Evolutionary conservation across 2,329 filamentous ascomycete species (phyloP), one percentile per base, ranked within the genome.

Genomic region (Zymoseptoria crescenta): DNA sequence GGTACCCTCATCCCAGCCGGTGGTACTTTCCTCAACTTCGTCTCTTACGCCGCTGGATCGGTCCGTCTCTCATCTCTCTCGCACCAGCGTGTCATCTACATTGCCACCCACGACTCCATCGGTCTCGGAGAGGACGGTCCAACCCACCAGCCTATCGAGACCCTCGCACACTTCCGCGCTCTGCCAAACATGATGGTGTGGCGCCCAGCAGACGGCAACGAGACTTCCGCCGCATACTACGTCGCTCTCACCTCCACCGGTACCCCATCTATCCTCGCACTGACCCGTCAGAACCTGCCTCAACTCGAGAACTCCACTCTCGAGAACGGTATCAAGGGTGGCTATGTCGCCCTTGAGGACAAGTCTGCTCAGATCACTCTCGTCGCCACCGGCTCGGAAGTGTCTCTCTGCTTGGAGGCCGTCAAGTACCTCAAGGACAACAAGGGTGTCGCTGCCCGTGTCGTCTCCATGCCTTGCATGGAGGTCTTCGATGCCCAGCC

Each of bases 171-270:
- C 81, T 97, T 97, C 91, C 93, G 94, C 76, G 94, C 94, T 66
- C 85, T 97, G 69, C 94, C 94, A 74, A 99, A 99, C 87, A 89
- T 88, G 83, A 96, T 97, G 90, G 93, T 97, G 72, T 97, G 94
- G 94, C 92, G 94, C 74, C 94, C 94, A 68, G 93, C 94, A 71
- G 94, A 97, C 73, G 93, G 93, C 73, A 97, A 97, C 82, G 94
- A 99, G 88, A 94, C 89, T 70, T 95, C 89, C 74, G 93, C 91
- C 72, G 93, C 94, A 68, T 99, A 97, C 86, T 97, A 97, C 81
- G 83, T 96, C 72, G 90, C 92, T 54, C 81, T 99, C 68, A 96
- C 89, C 67, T 88, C 90, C 71, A 90, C 91, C 80, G 81, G 87
- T 77, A 96, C 93, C 45, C 94, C 94, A 67, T 91, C 86, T 77